Evolutionary conservation across 2,329 filamentous ascomycete species (phyloP), one percentile per base, ranked within the genome.

Genomic region (Ceratocystis huliohia): DNA sequence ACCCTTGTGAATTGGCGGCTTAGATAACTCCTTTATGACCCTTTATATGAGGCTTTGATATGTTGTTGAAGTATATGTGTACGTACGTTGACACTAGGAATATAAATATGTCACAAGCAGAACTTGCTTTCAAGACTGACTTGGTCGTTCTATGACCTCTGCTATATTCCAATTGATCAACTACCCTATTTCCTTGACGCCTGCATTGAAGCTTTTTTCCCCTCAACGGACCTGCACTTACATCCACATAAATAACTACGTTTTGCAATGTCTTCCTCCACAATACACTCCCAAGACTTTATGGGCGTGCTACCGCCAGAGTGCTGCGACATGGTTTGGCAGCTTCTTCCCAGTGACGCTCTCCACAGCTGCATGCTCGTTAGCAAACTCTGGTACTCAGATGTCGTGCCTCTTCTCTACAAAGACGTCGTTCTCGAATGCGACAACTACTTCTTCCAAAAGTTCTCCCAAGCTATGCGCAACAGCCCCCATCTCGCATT

Each of bases 381-480:
- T 33, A 56, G 56, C 46, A 41, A 25, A 13, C 15, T 15, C 56
- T 65, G 63, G 63, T 45, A 56, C 33, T 44, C 33, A 30, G 56
- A 50, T 41, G 48, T 61, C 8, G 45, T 59, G 46, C 66, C 63
- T 22, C 63, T 62, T 33, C 66, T 67, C 44, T 67, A 67, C 59
- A 37, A 65, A 25, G 25, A 64, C 7, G 59, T 67, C 25, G 45
- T 50, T n/a, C 63, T 67, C 13, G 37, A 65, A 46, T 65, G 56
- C 25, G 66, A 67, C 33, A 57, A 65, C 63, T 67, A 67, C 50
- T 67, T 65, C 30, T 46, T 65, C 20, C 66, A 67, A 65, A 67
- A 67, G 63, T 65, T 67, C 63, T 63, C 63, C 5, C 33, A 63
- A 30, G 48, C 66, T 15, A 50, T 67, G n/a, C 63, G 57, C n/a